Conservation (phyloP, 1,139 yeast genomes). For the Lodderomyces parapsilosis region DNA sequence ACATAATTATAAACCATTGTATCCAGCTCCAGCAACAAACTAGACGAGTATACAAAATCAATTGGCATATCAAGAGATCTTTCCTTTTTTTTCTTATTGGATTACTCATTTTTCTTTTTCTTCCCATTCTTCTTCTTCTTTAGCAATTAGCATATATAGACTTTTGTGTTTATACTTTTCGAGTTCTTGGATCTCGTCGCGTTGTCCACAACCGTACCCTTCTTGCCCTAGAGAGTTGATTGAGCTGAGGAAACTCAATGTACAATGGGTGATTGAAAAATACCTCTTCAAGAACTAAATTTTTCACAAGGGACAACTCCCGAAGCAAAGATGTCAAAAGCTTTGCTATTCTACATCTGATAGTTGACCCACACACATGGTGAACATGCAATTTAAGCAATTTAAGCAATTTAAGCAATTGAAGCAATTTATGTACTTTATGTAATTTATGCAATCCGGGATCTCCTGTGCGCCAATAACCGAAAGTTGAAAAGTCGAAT, state of each 20-base stretch:
- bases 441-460: not conserved
- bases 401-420: not conserved
- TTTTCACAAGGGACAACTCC: slow-evolving; percentile 1
- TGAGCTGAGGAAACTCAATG: not conserved
- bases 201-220: not conserved
- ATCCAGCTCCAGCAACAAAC: no score
- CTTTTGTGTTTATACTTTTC: not conserved
- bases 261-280: not conserved
- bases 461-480: not conserved
- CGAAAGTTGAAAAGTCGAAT: not conserved
- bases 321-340: not conserved
- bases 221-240: not conserved
- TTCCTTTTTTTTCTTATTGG: no score
- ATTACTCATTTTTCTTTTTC: not conserved
- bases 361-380: not conserved
- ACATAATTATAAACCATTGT: no score
- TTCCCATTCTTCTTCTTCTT: no score
- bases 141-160: not conserved
- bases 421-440: no score
- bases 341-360: no score
- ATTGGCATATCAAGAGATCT: no score
- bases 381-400: not conserved
- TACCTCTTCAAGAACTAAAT: not conserved
- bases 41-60: no score
- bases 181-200: not conserved